Evolutionary conservation across 345 rosid genomes (phyloP).

Genomic region (Salix dunnii): DNA sequence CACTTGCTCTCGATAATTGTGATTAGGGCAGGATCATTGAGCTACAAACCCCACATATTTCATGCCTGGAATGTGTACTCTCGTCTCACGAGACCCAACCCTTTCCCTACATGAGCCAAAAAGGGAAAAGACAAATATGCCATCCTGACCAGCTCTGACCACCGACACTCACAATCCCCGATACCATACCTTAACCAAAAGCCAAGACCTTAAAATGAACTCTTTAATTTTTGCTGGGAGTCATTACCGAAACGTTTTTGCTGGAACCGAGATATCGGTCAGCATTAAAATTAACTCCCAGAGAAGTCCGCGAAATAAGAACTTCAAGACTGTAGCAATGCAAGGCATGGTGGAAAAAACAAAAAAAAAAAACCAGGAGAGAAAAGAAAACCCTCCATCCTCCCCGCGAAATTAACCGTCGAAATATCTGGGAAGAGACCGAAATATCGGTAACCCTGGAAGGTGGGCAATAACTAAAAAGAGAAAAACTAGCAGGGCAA

Average conservation of each 20-base stretch:
- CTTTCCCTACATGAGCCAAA: not conserved
- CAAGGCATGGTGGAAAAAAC: not conserved
- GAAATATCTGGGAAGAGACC: not conserved
- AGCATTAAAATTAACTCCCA: not conserved
- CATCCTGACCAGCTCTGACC: constrained; percentile 2
- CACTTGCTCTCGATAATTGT: too few species aligned
- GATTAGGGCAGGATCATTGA: not conserved
- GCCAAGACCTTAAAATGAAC: not conserved
- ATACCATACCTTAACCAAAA: not conserved
- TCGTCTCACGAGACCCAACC: not conserved
- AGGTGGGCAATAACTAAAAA: not conserved
- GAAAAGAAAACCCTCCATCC: not conserved
- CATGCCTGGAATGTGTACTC: not conserved
- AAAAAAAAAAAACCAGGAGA: too few species aligned
- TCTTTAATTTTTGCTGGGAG: too few species aligned
- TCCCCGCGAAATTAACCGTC: not conserved
- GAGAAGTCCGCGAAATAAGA: not conserved
- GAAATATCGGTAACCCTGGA: not conserved
- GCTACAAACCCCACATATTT: not conserved
- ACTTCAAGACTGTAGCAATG: not conserved
- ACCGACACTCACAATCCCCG: constrained; percentile 6
- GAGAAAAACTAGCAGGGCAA: not conserved
- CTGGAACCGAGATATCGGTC: not conserved
- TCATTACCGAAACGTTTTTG: not conserved
- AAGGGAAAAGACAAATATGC: constrained; percentile 1